These are phyloP conservation scores for Scorias spongiosa DNA, from an alignment of 2,329 filamentous ascomycete species.

Conservation along the genomic window DNA sequence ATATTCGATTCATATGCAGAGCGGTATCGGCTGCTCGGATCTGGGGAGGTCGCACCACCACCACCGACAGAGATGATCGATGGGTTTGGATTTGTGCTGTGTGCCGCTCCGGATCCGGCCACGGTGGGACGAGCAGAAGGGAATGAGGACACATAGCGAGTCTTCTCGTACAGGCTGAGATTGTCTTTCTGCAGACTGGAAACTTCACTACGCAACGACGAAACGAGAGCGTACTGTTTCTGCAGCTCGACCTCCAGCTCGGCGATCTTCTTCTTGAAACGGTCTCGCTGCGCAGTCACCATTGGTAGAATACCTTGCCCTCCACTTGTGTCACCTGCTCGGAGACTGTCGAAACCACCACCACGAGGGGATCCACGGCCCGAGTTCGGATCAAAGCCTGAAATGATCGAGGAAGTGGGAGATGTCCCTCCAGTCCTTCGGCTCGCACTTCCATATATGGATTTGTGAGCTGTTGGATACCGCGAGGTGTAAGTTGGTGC, in stretches of 20 bases:
- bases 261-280: conserved; percentile 90
- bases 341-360: conserved; percentile 37
- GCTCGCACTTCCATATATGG: conserved; percentile 34
- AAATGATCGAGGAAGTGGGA: conserved; percentile 95
- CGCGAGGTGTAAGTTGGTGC: conserved; percentile 79
- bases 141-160: conserved; percentile 87
- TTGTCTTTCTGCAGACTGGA: conserved; percentile 92
- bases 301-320: conserved; percentile 83
- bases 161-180: conserved; percentile 91
- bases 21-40: conserved; percentile 61
- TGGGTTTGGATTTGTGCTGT: conserved; percentile 51
- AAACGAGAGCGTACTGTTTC: conserved; percentile 66
- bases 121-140: conserved; percentile 51
- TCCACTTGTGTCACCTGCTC: conserved; percentile 55
- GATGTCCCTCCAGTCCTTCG: conserved; percentile 60
- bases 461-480: conserved; percentile 42
- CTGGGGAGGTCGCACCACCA: conserved; percentile 12
- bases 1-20: conserved; percentile 91
- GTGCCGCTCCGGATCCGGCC: conserved; percentile 50
- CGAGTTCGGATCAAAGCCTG: conserved; percentile 68
- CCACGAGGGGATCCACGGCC: conserved; percentile 27
- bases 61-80: conserved; percentile 40
- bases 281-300: conserved; percentile 94
- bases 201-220: conserved; percentile 77
- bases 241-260: conserved; percentile 85